phyloP scores from a whole-genome alignment of 192 early-diverging fungal genomes.

The Backusella mclennaniae region DNA sequence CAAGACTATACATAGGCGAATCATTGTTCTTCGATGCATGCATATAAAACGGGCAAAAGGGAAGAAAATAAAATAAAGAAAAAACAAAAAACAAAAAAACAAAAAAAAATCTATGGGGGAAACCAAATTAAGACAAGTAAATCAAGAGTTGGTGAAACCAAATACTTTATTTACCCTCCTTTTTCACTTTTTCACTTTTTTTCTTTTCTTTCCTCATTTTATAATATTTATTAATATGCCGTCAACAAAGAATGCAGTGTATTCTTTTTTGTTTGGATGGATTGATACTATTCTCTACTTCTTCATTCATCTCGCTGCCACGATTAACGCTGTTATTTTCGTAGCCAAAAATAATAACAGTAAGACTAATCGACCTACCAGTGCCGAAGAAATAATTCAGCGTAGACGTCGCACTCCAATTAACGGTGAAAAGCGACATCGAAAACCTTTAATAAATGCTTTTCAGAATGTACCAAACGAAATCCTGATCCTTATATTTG shows the following conservation, averaged over 20 bases:
- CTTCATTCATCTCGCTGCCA: not conserved
- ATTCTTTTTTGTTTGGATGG: not conserved
- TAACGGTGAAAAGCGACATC: not conserved
- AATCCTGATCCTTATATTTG: slow-evolving; percentile 12
- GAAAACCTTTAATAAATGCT: not conserved
- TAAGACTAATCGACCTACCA: not conserved
- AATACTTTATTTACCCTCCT: slow-evolving; percentile 6
- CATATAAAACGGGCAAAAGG: not conserved
- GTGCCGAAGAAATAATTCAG: not conserved
- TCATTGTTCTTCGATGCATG: slow-evolving; percentile 6
- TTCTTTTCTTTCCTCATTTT: not conserved
- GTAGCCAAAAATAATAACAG: not conserved
- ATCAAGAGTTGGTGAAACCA: slow-evolving; percentile 5
- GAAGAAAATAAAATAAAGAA: not conserved
- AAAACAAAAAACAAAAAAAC: not conserved
- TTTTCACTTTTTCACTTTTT: not conserved
- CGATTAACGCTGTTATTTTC: slow-evolving; percentile 6
- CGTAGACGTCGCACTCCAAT: not conserved
- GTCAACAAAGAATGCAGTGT: not conserved
- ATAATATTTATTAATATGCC: not conserved
- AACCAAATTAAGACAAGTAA: not conserved
- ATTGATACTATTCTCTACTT: slow-evolving; percentile 3
- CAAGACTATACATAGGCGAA: not conserved
- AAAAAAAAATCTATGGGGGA: not conserved
- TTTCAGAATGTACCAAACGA: slow-evolving; percentile 18